These are phyloP conservation scores for Dendrocalamus sinicus DNA, from an alignment of 176 grass and related monocot genomes.

Conservation along the genomic window DNA sequence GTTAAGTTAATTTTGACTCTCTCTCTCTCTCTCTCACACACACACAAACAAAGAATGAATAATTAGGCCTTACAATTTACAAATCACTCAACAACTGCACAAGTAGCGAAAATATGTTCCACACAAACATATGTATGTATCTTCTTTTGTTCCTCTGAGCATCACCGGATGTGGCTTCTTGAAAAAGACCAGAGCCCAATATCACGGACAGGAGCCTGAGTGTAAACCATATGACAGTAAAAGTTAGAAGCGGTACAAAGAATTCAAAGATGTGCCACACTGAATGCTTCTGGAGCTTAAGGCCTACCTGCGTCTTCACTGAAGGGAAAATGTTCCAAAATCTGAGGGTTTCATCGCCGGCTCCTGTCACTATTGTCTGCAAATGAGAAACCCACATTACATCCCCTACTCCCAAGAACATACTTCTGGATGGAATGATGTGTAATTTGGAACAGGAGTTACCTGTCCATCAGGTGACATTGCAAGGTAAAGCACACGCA, in stretches of 20 bases:
- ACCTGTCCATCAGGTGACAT: conserved; percentile 96
- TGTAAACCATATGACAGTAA: conserved; percentile 5
- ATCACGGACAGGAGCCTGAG: conserved; percentile 86
- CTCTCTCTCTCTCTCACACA: not conserved
- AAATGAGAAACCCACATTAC: conserved; percentile 32
- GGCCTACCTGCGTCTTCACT: conserved; percentile 67
- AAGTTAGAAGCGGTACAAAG: not conserved
- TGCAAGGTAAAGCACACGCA: conserved; percentile 93
- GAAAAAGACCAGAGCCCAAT: conserved; percentile 76
- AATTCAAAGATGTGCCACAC: not conserved
- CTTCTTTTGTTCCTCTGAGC: conserved; percentile 12
- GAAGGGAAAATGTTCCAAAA: conserved; percentile 99
- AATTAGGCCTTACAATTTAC: conserved; percentile 53
- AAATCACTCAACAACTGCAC: conserved; percentile 50
- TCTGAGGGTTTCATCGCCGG: conserved; percentile 87
- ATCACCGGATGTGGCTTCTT: conserved; percentile 88
- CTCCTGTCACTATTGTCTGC: conserved; percentile 94
- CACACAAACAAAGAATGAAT: conserved; percentile 14
- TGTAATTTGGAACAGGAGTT: conserved; percentile 12
- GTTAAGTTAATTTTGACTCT: conserved; percentile 24
- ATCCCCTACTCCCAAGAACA: not conserved
- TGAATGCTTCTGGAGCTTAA: not conserved
- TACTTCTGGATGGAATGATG: not conserved
- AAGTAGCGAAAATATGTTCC: conserved; percentile 19
- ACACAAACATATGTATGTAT: conserved; percentile 19